Evolutionary conservation across 768 basidiomycete species (phyloP).

Genomic region (Amanita molliuscula): DNA sequence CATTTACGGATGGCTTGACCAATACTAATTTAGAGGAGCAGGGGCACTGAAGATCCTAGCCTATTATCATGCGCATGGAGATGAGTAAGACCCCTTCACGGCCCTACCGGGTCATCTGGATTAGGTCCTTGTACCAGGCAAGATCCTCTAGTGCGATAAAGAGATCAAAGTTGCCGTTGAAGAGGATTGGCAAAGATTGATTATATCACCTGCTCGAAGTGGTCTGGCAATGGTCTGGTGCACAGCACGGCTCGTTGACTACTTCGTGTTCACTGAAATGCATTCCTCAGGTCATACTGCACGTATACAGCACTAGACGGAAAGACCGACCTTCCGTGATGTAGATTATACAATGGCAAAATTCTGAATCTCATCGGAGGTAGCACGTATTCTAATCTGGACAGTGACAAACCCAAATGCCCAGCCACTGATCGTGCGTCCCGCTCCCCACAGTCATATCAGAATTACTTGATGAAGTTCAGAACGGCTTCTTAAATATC

Average conservation of each 20-base stretch:
- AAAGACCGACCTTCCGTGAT: background rate
- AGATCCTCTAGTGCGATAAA: slow-evolving; percentile 47
- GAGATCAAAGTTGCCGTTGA: slow-evolving; percentile 53
- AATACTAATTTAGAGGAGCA: too few relatives aligned
- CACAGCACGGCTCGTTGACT: slow-evolving; percentile 8
- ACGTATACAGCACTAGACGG: background rate
- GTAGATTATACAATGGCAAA: slow-evolving; percentile 34
- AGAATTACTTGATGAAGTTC: slow-evolving; percentile 1
- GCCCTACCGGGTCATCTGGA: background rate
- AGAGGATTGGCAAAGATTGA: slow-evolving; percentile 33
- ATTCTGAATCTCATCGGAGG: slow-evolving; percentile 39
- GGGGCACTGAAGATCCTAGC: slow-evolving; percentile 42
- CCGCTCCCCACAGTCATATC: background rate
- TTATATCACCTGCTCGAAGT: slow-evolving; percentile 43
- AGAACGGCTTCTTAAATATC: slow-evolving; percentile 47
- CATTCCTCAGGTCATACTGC: slow-evolving; percentile 35
- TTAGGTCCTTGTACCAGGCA: slow-evolving; percentile 17
- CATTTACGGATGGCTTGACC: too few relatives aligned
- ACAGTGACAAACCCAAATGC: slow-evolving; percentile 33
- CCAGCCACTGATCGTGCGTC: slow-evolving; percentile 29
- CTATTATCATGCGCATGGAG: slow-evolving; percentile 45
- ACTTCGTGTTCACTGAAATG: background rate
- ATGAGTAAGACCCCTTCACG: slow-evolving; percentile 17
- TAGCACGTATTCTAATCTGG: too few relatives aligned
- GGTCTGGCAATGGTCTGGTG: slow-evolving; percentile 53